phyloP scores from a whole-genome alignment of 805 yeast genomes.

The Priceomyces haplophilus region DNA sequence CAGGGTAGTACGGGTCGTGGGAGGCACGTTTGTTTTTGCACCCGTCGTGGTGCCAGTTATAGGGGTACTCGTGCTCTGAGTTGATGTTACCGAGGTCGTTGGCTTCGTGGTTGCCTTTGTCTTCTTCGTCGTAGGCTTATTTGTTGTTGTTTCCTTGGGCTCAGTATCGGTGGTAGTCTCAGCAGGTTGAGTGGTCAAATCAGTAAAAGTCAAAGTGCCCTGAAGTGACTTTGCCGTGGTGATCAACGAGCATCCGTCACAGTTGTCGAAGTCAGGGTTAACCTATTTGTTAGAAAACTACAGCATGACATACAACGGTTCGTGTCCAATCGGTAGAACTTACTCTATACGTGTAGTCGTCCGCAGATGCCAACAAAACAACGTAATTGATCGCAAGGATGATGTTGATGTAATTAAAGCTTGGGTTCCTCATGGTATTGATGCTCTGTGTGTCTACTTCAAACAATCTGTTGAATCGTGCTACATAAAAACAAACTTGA shows the following conservation, averaged over 20 bases:
- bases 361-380: slow-evolving; percentile 4
- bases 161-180: neutral
- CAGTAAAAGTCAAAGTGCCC: slow-evolving; percentile 1
- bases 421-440: neutral
- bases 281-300: slow-evolving; percentile 6
- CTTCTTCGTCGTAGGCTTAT: neutral
- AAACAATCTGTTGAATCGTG: neutral
- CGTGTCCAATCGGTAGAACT: neutral
- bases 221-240: slow-evolving; percentile 6
- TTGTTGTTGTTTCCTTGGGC: neutral
- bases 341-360: slow-evolving; percentile 7
- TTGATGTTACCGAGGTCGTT: too few species aligned
- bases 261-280: slow-evolving; percentile 12
- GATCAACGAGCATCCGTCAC: slow-evolving; percentile 11
- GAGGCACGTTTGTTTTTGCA: too few species aligned
- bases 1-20: too few species aligned
- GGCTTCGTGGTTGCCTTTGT: slow-evolving; percentile 3
- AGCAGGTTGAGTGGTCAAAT: neutral
- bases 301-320: neutral
- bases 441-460: neutral
- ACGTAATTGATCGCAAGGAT: neutral
- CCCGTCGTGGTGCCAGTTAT: too few species aligned
- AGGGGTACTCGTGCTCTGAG: too few species aligned
- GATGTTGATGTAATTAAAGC: neutral
- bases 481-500: too few species aligned